Conservation (phyloP, 345 rosid genomes). For the Adansonia digitata region DNA sequence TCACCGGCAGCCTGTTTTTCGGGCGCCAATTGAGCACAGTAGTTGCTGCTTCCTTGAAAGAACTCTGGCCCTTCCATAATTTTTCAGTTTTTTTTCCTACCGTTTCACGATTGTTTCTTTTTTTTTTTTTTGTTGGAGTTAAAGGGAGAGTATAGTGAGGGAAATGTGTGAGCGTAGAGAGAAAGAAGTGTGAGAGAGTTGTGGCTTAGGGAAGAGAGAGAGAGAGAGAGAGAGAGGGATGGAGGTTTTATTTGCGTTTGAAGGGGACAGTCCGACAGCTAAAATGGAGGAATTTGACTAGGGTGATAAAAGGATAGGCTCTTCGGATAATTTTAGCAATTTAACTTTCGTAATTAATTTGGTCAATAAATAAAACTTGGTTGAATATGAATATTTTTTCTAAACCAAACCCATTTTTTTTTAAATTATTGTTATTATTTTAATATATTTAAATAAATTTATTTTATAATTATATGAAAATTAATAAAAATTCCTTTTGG, state of each 20-base stretch:
- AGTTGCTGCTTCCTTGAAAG: conserved; percentile 22
- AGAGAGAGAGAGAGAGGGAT: not conserved
- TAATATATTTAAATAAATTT: too few relatives aligned
- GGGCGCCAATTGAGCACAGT: conserved; percentile 30
- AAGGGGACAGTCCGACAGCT: conserved; percentile 50
- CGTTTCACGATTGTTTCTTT: not conserved
- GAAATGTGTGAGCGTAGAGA: conserved; percentile 15
- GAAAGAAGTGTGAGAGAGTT: conserved; percentile 20
- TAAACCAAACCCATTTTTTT: too few relatives aligned
- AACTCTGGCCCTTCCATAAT: conserved; percentile 32
- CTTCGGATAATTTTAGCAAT: not conserved
- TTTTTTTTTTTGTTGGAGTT: not conserved
- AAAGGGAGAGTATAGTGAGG: conserved; percentile 17
- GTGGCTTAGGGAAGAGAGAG: conserved; percentile 26
- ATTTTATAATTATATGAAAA: too few relatives aligned
- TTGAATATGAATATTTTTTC: too few relatives aligned
- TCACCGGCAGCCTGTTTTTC: conserved; percentile 38
- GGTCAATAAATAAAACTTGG: too few relatives aligned
- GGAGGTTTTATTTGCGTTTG: conserved; percentile 44
- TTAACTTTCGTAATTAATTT: not conserved
- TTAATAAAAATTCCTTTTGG: too few relatives aligned
- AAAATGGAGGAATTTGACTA: conserved; percentile 47
- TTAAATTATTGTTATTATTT: too few relatives aligned
- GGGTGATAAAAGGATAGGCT: conserved; percentile 1
- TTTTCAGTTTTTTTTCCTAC: not conserved